phyloP scores from a whole-genome alignment of 305 asterid genomes.

The Rubia tinctorum region DNA sequence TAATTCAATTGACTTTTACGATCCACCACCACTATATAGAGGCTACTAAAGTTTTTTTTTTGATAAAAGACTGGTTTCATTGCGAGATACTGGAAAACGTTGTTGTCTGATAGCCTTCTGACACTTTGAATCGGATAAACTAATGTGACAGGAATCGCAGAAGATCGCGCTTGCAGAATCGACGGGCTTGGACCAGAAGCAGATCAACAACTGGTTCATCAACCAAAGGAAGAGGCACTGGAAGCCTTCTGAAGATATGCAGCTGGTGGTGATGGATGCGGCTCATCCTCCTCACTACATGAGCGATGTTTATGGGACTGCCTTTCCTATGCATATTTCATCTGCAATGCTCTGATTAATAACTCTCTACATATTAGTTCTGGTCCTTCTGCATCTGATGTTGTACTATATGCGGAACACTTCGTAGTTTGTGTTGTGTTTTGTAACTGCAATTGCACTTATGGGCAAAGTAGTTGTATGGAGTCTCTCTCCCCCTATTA shows the following conservation, averaged over 20 bases:
- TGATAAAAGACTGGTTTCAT: too few relatives aligned
- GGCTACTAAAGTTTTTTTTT: too few relatives aligned
- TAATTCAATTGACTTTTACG: too few relatives aligned
- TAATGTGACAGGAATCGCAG: constrained; percentile 65
- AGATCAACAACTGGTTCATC: constrained; percentile 60
- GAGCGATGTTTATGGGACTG: constrained; percentile 38
- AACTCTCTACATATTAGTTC: neutral
- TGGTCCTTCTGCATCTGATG: neutral
- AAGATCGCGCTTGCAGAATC: constrained; percentile 86
- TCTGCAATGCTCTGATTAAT: constrained; percentile 31
- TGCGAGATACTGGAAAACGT: too few relatives aligned
- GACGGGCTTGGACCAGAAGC: constrained; percentile 72
- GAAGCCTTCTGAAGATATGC: constrained; percentile 96
- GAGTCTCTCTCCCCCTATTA: neutral
- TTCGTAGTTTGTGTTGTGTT: neutral
- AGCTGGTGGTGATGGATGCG: constrained; percentile 92
- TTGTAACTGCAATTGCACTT: neutral
- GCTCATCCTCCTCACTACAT: constrained; percentile 63
- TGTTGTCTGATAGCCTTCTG: neutral
- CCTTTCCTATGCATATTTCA: constrained; percentile 41
- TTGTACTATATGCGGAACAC: too few relatives aligned
- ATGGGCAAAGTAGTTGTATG: neutral
- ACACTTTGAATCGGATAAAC: neutral
- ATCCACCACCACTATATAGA: too few relatives aligned
- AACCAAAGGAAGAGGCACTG: constrained; percentile 73